phyloP scores from a whole-genome alignment of 2,329 filamentous ascomycete species.

The Allantophomopsis cytisporea region DNA sequence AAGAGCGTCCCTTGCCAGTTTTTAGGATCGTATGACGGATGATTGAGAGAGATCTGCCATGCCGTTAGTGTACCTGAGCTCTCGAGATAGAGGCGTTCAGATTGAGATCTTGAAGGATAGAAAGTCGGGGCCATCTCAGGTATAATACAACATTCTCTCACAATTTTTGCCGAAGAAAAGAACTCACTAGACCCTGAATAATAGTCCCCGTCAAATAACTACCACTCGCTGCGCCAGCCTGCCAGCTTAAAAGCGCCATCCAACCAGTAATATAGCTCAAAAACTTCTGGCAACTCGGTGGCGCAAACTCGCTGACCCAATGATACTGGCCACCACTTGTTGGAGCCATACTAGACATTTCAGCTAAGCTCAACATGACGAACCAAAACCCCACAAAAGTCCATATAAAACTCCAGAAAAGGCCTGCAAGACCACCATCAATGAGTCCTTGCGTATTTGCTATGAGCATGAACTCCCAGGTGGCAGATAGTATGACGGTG shows the following conservation, averaged over 20 bases:
- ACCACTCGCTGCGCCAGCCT: slow-evolving; percentile 24
- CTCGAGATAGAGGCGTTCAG: too few relatives aligned
- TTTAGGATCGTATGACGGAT: slow-evolving; percentile 19
- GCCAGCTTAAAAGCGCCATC: slow-evolving; percentile 31
- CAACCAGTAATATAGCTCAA: slow-evolving; percentile 39
- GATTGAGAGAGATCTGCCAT: slow-evolving; percentile 11
- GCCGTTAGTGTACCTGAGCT: too few relatives aligned
- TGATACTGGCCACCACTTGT: slow-evolving; percentile 37
- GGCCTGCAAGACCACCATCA: slow-evolving; percentile 14
- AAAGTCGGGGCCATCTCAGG: too few relatives aligned
- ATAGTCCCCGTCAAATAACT: slow-evolving; percentile 27
- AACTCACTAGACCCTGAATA: slow-evolving; percentile 24
- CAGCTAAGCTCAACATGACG: slow-evolving; percentile 9
- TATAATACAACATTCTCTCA: too few relatives aligned
- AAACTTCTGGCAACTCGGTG: slow-evolving; percentile 30
- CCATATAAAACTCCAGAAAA: slow-evolving; percentile 24
- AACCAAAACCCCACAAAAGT: slow-evolving; percentile 14
- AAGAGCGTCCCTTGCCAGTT: slow-evolving; percentile 28
- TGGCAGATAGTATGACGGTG: slow-evolving; percentile 22
- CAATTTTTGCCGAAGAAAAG: too few relatives aligned
- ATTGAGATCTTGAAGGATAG: too few relatives aligned
- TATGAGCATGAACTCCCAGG: slow-evolving; percentile 26
- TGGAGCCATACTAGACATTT: slow-evolving; percentile 12
- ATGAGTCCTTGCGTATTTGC: slow-evolving; percentile 13
- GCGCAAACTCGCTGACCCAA: slow-evolving; percentile 39